A percentile compares a stretch with the other conserved stretches of the same genome.
Conservation (phyloP, 2,329 filamentous ascomycete species). For the Fusarium brevicatenulatum region DNA sequence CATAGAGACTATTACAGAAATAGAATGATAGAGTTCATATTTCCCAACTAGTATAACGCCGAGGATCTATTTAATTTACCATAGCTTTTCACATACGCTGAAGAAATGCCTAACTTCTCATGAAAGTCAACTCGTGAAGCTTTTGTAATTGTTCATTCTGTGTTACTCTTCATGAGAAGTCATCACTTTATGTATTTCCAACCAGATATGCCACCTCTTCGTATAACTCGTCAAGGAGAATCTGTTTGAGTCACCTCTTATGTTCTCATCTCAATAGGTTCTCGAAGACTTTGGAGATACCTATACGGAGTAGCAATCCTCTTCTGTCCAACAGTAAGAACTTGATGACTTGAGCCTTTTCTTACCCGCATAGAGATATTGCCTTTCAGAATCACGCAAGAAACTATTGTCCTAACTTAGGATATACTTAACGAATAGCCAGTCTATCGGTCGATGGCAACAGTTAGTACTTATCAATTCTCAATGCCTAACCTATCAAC, state of each 20-base stretch:
- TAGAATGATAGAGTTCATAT: accelerated
- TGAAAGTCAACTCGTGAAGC: too few relatives aligned
- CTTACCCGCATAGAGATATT: accelerated
- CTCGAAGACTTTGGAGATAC: accelerated
- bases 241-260: background rate
- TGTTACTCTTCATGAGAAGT: background rate
- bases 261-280: background rate
- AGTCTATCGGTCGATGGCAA: background rate
- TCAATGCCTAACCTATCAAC: background rate
- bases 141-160: accelerated
- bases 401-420: accelerated
- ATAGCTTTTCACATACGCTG: too few relatives aligned
- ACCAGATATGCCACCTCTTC: background rate
- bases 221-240: too few relatives aligned
- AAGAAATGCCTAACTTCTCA: too few relatives aligned
- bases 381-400: too few relatives aligned
- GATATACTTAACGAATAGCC: too few relatives aligned
- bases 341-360: accelerated
- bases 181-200: accelerated
- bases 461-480: background rate
- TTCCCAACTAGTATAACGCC: accelerated
- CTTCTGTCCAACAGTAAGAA: too few relatives aligned
- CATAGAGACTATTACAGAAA: too few relatives aligned
- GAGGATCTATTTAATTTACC: too few relatives aligned
- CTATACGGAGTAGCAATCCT: accelerated